Conservation (phyloP, 257 asterid species). For the Cynanchum wilfordii region DNA sequence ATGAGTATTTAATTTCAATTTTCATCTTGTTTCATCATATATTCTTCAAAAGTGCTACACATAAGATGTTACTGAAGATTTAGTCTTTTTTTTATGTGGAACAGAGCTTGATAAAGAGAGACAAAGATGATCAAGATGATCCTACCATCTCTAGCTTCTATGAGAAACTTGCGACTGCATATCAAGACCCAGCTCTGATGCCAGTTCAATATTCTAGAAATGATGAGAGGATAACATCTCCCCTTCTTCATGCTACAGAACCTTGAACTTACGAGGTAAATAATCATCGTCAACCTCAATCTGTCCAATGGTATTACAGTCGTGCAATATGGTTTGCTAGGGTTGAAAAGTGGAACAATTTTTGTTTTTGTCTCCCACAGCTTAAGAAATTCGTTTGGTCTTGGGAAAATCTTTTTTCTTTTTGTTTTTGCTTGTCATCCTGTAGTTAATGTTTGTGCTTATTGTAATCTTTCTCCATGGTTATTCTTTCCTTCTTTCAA, state of each 20-base stretch:
- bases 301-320: neutral
- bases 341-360: neutral
- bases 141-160: constrained; percentile 48
- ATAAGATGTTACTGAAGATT: neutral
- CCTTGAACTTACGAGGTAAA: constrained; percentile 7
- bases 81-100: constrained; percentile 5
- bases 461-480: neutral
- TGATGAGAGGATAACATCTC: constrained; percentile 44
- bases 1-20: neutral
- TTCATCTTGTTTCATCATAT: neutral
- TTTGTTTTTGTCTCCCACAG: neutral
- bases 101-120: constrained; percentile 88
- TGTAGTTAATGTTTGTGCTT: neutral
- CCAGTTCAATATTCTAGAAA: constrained; percentile 31
- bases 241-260: constrained; percentile 43
- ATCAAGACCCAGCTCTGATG: constrained; percentile 62
- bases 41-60: neutral
- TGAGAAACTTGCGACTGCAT: constrained; percentile 55
- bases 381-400: neutral
- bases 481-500: neutral
- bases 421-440: neutral
- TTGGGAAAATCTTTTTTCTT: neutral
- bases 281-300: neutral
- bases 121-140: constrained; percentile 54
- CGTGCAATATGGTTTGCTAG: neutral